Evolutionary conservation across 2,329 filamentous ascomycete genomes (phyloP), one percentile per base, ranked within the genome.

Genomic region (Fusarium sp.): DNA sequence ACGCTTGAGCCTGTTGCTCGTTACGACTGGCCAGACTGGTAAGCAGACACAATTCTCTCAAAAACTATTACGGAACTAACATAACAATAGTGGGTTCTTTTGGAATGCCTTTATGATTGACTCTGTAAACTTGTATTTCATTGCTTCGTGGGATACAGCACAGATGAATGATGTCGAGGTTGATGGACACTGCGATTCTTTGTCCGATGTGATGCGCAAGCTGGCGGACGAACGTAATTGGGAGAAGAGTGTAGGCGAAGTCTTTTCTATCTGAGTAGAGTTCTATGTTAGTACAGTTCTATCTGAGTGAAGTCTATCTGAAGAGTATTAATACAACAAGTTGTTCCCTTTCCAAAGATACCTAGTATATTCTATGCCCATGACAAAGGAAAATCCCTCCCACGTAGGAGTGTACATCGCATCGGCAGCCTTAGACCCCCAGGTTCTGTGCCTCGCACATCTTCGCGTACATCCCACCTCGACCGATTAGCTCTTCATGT

Each of bases 141-240:
- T 80, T 49, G 79, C 77, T 4, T 79, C 79, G 1, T 80, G 79
- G 79, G 79, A 81, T 44, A 81, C 79, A n/a, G 78, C 79, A 2
- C 79, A 81, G 70, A 71, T 81, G 75, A 79, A 76, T 27, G 73
- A 72, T 3, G 62, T 53, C 9, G 75, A 81, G 49, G 68, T 80
- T 0, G 76, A 80, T 20, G 65, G 38, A 0, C 66, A 76, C 57
- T 80, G 78, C 16, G 75, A 79, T 8, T 27, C 18, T 1, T 64
- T 80, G 54, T 74, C 75, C 4, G 72, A 75, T 14, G 72, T 78
- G 1, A 71, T 80, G 75, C 69, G 78, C 49, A 70, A 62, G 25
- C 40, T 80, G 6, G 72, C 67, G 0, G 67, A 71, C 18, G 64
- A 74, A 46, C 38, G 34, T 0, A 79, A 78, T 56, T 77, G 76